Evolutionary conservation across 2,329 filamentous ascomycete species (phyloP).

Genomic region (Claviceps cyperi): DNA sequence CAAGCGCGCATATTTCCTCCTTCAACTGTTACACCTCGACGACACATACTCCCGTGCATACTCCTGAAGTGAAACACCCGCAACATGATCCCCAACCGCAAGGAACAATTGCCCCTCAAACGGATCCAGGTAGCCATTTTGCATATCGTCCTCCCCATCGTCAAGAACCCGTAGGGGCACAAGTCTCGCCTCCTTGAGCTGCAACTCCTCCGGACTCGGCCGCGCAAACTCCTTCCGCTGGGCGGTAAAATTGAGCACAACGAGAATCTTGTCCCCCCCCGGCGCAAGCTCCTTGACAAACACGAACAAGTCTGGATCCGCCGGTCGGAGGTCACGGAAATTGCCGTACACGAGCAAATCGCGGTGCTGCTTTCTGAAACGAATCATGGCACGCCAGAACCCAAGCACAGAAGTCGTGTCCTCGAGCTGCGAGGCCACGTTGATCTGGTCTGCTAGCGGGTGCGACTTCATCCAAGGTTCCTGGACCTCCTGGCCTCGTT

Average conservation of each 20-base stretch:
- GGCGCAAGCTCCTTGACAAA: slow-evolving; percentile 18
- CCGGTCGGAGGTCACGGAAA: slow-evolving; percentile 13
- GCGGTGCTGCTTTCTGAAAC: slow-evolving; percentile 17
- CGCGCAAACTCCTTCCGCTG: slow-evolving; percentile 14
- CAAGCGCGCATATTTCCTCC: too few species aligned
- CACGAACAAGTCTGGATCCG: slow-evolving; percentile 13
- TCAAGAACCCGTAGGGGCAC: slow-evolving; percentile 12
- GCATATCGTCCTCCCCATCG: slow-evolving; percentile 12
- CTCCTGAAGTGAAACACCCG: too few species aligned
- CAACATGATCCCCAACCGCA: background rate
- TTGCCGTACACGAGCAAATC: slow-evolving; percentile 22
- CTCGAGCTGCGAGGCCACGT: slow-evolving; percentile 38
- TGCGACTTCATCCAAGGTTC: slow-evolving; percentile 22
- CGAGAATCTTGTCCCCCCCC: slow-evolving; percentile 12
- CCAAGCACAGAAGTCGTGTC: slow-evolving; percentile 21
- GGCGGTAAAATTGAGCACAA: slow-evolving; percentile 19
- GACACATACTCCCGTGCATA: background rate
- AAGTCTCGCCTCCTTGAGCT: slow-evolving; percentile 8
- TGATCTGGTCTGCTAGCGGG: slow-evolving; percentile 26
- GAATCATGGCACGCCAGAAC: slow-evolving; percentile 19
- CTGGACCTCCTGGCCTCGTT: slow-evolving; percentile 12
- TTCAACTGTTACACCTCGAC: background rate
- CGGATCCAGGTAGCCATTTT: slow-evolving; percentile 9
- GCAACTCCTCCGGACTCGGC: slow-evolving; percentile 12
- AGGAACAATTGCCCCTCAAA: slow-evolving; percentile 20